Conservation (phyloP, 2,329 filamentous ascomycete genomes). For the Dryadomyces sulphureus region DNA sequence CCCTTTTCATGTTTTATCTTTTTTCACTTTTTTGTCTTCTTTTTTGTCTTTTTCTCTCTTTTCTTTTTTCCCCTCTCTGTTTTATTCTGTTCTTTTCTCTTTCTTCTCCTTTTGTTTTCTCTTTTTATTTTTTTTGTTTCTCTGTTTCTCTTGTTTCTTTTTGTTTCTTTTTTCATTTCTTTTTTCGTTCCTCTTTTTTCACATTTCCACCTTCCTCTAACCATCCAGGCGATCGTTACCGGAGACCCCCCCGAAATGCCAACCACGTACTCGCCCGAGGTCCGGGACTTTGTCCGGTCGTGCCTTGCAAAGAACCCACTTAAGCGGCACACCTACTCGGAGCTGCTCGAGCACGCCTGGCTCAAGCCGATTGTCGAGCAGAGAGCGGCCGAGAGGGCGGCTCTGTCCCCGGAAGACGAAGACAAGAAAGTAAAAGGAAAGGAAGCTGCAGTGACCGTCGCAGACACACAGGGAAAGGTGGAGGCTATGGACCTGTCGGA, state of each 20-base stretch:
- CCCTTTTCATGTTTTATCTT: not conserved
- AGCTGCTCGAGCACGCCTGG: conserved; percentile 84
- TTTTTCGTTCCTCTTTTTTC: not conserved
- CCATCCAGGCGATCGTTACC: conserved; percentile 80
- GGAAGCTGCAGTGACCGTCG: conserved; percentile 15
- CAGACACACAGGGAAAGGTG: conserved; percentile 20
- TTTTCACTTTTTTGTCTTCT: no score
- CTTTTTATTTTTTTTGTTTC: no score
- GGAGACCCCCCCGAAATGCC: conserved; percentile 89
- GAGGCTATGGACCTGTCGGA: conserved; percentile 22
- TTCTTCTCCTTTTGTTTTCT: no score
- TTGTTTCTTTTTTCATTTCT: not conserved
- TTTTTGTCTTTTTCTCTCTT: not conserved
- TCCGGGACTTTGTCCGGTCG: conserved; percentile 73
- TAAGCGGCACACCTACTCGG: conserved; percentile 83
- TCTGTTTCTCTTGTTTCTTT: no score
- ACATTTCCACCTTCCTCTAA: no score
- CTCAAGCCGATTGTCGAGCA: conserved; percentile 30
- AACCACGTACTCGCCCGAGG: conserved; percentile 62
- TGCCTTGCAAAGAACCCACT: conserved; percentile 90
- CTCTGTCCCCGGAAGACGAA: conserved; percentile 17
- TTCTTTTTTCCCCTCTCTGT: not conserved
- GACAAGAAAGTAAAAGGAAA: conserved; percentile 16
- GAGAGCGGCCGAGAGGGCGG: conserved; percentile 20
- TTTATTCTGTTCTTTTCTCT: not conserved